Conservation (phyloP, 1,284 basidiomycete genomes). For the Ceratobasidium papillatum region DNA sequence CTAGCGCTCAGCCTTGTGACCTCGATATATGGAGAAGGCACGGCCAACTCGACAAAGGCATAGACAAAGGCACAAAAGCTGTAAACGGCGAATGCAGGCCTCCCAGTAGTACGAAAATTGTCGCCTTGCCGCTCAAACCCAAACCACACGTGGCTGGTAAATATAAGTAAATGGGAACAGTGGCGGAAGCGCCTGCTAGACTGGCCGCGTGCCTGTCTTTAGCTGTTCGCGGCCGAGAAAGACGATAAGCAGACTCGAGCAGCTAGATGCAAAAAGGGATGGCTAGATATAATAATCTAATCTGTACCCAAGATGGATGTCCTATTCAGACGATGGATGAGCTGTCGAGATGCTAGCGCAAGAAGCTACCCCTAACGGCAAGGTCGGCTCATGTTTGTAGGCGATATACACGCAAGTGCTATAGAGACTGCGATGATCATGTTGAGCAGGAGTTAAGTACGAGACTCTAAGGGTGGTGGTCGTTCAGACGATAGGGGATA, state of each 20-base stretch:
- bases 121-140: slow-evolving; percentile 9
- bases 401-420: neutral
- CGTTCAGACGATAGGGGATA: neutral
- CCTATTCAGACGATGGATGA: neutral
- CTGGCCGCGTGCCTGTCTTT: neutral
- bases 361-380: neutral
- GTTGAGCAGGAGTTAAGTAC: neutral
- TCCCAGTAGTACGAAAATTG: neutral
- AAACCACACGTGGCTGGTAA: neutral
- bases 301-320: neutral
- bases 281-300: neutral
- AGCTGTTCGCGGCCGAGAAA: slow-evolving; percentile 1
- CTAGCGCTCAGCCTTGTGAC: neutral
- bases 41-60: neutral
- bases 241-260: neutral
- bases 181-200: neutral
- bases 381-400: neutral
- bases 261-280: neutral
- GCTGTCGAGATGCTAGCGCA: neutral
- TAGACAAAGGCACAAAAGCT: neutral
- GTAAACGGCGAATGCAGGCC: neutral
- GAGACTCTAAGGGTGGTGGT: neutral
- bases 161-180: neutral
- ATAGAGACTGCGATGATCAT: neutral
- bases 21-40: neutral